Evolutionary conservation across 805 yeast species (phyloP).

Genomic region (Monosporozyma aquatica): DNA sequence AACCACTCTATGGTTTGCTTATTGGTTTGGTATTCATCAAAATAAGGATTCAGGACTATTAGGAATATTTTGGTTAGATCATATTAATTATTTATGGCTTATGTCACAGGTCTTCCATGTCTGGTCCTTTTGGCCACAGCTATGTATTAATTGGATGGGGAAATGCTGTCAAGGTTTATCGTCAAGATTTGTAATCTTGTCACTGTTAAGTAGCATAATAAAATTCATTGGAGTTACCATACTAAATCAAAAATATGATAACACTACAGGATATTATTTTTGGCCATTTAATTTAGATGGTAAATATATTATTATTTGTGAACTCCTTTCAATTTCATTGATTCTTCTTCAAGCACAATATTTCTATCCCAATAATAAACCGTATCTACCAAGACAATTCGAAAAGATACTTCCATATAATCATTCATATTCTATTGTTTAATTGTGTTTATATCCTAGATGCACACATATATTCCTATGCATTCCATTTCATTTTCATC

Average conservation of each 20-base stretch:
- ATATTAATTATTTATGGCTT: constrained; percentile 36
- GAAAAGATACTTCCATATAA: constrained; percentile 3
- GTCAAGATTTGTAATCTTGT: constrained; percentile 15
- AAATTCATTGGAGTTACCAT: constrained; percentile 2
- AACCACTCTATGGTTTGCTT: constrained; percentile 3
- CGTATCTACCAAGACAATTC: constrained; percentile 14
- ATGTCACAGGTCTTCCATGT: constrained; percentile 20
- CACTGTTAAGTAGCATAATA: constrained; percentile 4
- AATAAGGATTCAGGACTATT: constrained; percentile 16
- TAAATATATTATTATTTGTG: constrained; percentile 9
- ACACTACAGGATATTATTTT: constrained; percentile 11
- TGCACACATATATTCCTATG: too few relatives aligned
- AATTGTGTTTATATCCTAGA: too few relatives aligned
- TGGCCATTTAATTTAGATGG: constrained; percentile 23
- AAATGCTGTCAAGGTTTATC: constrained; percentile 27
- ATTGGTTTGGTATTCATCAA: constrained; percentile 1
- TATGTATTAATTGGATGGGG: constrained; percentile 34
- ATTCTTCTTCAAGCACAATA: constrained; percentile 24
- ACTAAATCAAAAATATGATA: background rate
- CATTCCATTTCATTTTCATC: too few relatives aligned
- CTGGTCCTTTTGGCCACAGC: constrained; percentile 34
- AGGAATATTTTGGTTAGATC: constrained; percentile 34
- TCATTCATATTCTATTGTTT: background rate
- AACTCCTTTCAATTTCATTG: constrained; percentile 11
- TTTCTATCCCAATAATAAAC: constrained; percentile 14